phyloP scores from a whole-genome alignment of 2,329 filamentous ascomycete genomes.

The Pseudogymnoascus sp. region DNA sequence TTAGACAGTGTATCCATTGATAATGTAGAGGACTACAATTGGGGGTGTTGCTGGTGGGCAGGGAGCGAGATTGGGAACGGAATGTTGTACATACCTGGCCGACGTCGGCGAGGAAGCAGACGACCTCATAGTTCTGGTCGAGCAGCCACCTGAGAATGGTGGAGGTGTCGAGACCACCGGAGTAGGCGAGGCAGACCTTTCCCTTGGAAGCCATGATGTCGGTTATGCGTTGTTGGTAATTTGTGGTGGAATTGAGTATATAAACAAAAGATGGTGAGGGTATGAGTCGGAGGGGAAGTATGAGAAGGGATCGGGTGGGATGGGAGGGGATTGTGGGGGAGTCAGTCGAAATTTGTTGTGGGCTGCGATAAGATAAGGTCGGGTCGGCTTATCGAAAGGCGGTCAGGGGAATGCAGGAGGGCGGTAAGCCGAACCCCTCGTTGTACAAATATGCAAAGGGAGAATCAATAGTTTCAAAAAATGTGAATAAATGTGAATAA shows the following conservation, averaged over 20 bases:
- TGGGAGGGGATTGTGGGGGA: neutral
- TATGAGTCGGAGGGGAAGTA: constrained; percentile 1
- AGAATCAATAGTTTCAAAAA: constrained; percentile 4
- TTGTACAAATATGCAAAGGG: constrained; percentile 1
- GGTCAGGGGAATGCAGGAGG: constrained; percentile 1
- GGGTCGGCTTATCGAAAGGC: constrained; percentile 7
- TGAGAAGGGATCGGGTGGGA: constrained; percentile 5
- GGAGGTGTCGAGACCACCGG: constrained; percentile 37
- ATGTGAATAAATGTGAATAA: constrained; percentile 1
- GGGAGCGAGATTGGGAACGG: neutral
- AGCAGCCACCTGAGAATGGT: constrained; percentile 38
- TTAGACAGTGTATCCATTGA: neutral
- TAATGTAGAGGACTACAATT: constrained; percentile 10
- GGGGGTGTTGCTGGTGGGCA: neutral
- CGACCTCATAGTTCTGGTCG: constrained; percentile 40
- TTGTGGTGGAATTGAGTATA: constrained; percentile 6
- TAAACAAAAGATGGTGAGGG: constrained; percentile 1
- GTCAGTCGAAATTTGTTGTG: constrained; percentile 6
- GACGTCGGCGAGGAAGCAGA: constrained; percentile 56
- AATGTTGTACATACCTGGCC: constrained; percentile 50
- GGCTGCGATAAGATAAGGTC: constrained; percentile 7
- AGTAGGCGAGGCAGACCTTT: constrained; percentile 36
- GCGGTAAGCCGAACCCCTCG: constrained; percentile 6
- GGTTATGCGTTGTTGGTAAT: neutral
- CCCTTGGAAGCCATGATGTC: constrained; percentile 1